These are phyloP conservation scores for Colletotrichum tropicale DNA, from an alignment of 2,329 filamentous ascomycete species.

Conservation along the genomic window DNA sequence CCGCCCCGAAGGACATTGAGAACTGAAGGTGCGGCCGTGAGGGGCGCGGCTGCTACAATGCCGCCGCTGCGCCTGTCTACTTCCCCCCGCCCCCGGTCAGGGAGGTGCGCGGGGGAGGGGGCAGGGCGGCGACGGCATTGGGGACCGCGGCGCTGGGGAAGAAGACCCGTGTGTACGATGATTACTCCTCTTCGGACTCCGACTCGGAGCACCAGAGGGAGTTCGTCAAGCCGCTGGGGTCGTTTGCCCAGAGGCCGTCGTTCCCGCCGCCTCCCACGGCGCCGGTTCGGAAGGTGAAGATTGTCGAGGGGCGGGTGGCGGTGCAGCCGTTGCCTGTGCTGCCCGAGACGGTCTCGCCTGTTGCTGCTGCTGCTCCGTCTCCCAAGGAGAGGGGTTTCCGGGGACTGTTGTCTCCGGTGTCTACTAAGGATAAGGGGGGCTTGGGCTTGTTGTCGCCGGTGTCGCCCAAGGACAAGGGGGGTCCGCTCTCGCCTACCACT, in stretches of 20 bases:
- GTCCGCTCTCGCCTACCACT: background rate
- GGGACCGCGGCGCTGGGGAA: slow-evolving; percentile 39
- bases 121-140: slow-evolving; percentile 32
- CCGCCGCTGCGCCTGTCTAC: background rate
- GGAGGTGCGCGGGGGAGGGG: slow-evolving; percentile 2
- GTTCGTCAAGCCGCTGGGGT: slow-evolving; percentile 18
- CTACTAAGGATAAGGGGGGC: slow-evolving; percentile 16
- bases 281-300: slow-evolving; percentile 6
- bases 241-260: slow-evolving; percentile 27
- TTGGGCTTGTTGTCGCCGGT: slow-evolving; percentile 23
- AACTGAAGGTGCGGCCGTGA: slow-evolving; percentile 53
- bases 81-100: slow-evolving; percentile 1
- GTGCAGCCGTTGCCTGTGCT: slow-evolving; percentile 16
- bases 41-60: slow-evolving; percentile 28
- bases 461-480: slow-evolving; percentile 21
- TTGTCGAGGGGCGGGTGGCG: slow-evolving; percentile 13
- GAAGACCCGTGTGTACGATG: slow-evolving; percentile 28
- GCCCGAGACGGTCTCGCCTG: slow-evolving; percentile 14
- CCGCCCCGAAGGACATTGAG: slow-evolving; percentile 52
- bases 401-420: slow-evolving; percentile 23
- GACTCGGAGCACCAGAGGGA: background rate
- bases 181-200: slow-evolving; percentile 33
- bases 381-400: background rate
- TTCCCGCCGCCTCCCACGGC: slow-evolving; percentile 41
- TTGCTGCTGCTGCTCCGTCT: slow-evolving; percentile 5